These are phyloP conservation scores for Picea glauca DNA, from an alignment of 75 land plant genomes.

Conservation along the genomic window DNA sequence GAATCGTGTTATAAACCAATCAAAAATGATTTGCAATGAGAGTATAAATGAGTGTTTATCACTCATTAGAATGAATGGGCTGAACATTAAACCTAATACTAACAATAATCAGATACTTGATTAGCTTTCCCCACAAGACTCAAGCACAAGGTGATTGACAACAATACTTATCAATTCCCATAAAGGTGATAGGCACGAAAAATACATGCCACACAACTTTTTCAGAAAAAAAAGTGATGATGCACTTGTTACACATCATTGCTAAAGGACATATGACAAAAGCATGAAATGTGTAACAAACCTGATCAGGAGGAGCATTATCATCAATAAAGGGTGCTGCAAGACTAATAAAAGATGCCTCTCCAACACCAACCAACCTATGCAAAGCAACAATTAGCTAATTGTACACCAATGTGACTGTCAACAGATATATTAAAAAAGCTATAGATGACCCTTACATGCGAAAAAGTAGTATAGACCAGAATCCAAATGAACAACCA, in stretches of 20 bases:
- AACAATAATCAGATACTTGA: neutral
- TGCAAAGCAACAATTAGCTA: conserved; percentile 2
- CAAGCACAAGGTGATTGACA: neutral
- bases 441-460: conserved; percentile 52
- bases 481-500: conserved; percentile 81
- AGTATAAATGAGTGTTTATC: neutral
- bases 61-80: neutral
- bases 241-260: neutral
- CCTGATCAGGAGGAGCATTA: conserved; percentile 82
- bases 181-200: neutral
- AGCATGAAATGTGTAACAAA: conserved; percentile 8
- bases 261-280: neutral
- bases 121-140: neutral
- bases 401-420: neutral
- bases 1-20: neutral
- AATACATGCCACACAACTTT: neutral
- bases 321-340: conserved; percentile 98
- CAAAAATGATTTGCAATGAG: neutral
- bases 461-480: conserved; percentile 78
- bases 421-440: neutral
- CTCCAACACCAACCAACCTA: conserved; percentile 96
- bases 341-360: conserved; percentile 94
- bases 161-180: neutral
- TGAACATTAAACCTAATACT: neutral
- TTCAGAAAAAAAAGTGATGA: neutral